Evolutionary conservation across 176 grass and related monocot species (phyloP).

Genomic region (Zoysia japonica): DNA sequence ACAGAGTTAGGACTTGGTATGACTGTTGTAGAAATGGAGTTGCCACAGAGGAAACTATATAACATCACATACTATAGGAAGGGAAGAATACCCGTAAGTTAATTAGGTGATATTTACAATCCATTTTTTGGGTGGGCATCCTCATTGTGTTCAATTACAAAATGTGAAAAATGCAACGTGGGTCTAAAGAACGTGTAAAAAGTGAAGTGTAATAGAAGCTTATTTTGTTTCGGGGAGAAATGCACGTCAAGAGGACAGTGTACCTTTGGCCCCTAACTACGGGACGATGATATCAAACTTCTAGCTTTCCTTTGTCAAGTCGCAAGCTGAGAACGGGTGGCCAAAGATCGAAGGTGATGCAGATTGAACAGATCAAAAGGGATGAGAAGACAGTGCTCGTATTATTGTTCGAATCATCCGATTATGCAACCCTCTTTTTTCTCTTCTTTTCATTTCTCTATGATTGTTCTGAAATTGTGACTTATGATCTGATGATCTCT

Average conservation of each 20-base stretch:
- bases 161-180: not conserved
- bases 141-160: not conserved
- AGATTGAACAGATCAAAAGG: conserved; percentile 40
- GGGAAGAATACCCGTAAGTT: conserved; percentile 79
- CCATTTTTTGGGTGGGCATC: not conserved
- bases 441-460: not conserved
- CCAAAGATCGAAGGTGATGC: conserved; percentile 62
- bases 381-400: not conserved
- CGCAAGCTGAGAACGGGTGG: conserved; percentile 78
- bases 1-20: not conserved
- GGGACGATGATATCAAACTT: conserved; percentile 80
- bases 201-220: not conserved
- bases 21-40: conserved; percentile 68
- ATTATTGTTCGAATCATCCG: not conserved
- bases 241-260: conserved; percentile 80
- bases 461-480: not conserved
- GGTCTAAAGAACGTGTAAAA: not conserved
- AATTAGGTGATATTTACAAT: not conserved
- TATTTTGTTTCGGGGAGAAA: conserved; percentile 67
- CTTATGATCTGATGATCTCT: not conserved
- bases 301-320: conserved; percentile 76
- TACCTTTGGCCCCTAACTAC: conserved; percentile 66
- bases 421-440: not conserved
- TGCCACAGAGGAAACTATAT: conserved; percentile 75
- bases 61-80: conserved; percentile 91